Percentiles rank a stretch among this genome's conserved stretches.
phyloP scores from a whole-genome alignment of 2,329 filamentous ascomycete species.

The Nectriaceae sp. region DNA sequence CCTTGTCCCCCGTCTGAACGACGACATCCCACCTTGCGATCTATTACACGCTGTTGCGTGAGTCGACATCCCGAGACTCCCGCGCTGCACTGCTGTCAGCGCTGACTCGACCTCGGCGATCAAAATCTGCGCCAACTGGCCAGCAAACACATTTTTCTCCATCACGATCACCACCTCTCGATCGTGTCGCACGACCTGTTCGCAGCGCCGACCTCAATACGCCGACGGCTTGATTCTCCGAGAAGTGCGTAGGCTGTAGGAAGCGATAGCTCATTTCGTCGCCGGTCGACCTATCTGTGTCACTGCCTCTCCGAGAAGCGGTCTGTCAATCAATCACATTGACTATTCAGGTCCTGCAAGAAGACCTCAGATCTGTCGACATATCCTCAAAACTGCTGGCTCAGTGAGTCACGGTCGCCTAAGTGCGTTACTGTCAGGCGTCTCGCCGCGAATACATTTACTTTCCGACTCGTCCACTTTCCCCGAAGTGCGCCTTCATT shows the following conservation, averaged over 20 bases:
- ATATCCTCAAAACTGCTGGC: conserved; percentile 8
- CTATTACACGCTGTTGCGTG: conserved; percentile 12
- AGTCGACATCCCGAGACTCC: conserved; percentile 7
- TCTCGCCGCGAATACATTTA: neutral
- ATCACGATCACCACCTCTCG: neutral
- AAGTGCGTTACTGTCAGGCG: neutral
- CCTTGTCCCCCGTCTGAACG: conserved; percentile 20
- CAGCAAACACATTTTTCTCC: neutral
- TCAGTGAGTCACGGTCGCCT: conserved; percentile 10
- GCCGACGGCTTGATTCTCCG: conserved; percentile 8
- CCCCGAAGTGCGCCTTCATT: neutral
- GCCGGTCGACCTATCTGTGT: conserved; percentile 26
- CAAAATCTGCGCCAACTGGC: neutral
- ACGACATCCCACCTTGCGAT: conserved; percentile 21
- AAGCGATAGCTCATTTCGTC: conserved; percentile 22
- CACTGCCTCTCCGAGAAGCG: conserved; percentile 15
- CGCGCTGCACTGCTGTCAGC: neutral
- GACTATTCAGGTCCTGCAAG: too few relatives aligned
- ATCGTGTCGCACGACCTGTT: neutral
- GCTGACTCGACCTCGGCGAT: neutral
- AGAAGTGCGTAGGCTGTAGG: conserved; percentile 11
- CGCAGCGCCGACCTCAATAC: neutral
- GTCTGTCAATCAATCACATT: too few relatives aligned
- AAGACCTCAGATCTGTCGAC: neutral
- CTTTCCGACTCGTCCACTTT: neutral